A percentile compares a stretch with the other conserved stretches of the same genome.
phyloP scores from a whole-genome alignment of 1,284 basidiomycete species.

The Cerioporus squamosus region DNA sequence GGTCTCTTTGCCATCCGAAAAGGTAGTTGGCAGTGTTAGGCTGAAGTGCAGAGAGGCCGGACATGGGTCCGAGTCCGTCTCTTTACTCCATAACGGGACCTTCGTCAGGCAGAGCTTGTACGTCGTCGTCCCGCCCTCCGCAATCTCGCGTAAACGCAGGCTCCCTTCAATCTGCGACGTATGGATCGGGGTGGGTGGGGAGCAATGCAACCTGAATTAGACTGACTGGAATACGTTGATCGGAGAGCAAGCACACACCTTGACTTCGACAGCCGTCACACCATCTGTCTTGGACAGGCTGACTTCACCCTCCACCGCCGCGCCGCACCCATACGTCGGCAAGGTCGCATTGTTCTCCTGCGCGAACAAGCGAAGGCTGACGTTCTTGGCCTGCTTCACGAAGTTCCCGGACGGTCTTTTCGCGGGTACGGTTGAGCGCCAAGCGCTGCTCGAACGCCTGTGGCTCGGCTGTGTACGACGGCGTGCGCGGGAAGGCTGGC shows the following conservation, averaged over 20 bases:
- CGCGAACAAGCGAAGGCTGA: constrained; percentile 52
- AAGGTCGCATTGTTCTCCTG: constrained; percentile 53
- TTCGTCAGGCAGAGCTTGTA: constrained; percentile 56
- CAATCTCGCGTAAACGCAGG: constrained; percentile 63
- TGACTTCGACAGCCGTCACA: constrained; percentile 63
- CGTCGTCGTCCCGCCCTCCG: constrained; percentile 60
- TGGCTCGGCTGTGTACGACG: constrained; percentile 48
- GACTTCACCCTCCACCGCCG: constrained; percentile 58
- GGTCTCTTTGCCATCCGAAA: constrained; percentile 54
- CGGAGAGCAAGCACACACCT: constrained; percentile 43
- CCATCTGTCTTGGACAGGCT: constrained; percentile 59
- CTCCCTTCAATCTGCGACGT: constrained; percentile 58
- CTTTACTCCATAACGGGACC: constrained; percentile 60
- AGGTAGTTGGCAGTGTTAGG: constrained; percentile 59
- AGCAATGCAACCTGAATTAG: not conserved
- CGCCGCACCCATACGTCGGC: constrained; percentile 62
- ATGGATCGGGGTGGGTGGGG: too few relatives aligned
- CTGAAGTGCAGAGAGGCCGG: constrained; percentile 57
- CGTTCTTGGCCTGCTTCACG: constrained; percentile 61
- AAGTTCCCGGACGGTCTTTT: constrained; percentile 52
- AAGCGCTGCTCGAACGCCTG: constrained; percentile 56
- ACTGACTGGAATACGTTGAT: not conserved
- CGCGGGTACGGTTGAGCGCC: constrained; percentile 43
- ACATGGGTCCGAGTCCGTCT: constrained; percentile 47
- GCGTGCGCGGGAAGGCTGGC: constrained; percentile 28